Conservation (phyloP, 202 grass and related monocot species). For the Setaria italica region DNA sequence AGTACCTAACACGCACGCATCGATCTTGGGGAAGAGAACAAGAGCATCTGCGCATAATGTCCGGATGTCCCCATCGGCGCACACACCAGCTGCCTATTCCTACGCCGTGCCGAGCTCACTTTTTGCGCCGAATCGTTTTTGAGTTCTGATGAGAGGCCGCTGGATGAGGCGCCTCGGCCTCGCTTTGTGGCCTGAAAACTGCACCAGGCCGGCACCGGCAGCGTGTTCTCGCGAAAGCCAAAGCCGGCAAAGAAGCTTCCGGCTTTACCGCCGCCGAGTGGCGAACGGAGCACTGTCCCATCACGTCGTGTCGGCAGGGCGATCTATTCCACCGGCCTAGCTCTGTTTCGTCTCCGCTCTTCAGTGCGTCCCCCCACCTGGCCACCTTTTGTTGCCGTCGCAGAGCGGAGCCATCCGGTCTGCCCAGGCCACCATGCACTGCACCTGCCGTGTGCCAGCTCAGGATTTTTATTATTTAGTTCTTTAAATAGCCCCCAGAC, state of each 20-base stretch:
- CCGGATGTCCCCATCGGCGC: neutral
- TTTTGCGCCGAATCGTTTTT: neutral
- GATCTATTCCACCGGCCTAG: neutral
- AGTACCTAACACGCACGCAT: neutral
- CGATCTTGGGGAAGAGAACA: neutral
- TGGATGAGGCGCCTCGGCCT: neutral
- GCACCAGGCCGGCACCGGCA: neutral
- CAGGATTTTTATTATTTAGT: neutral
- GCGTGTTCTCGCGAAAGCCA: neutral
- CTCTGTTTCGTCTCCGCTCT: neutral
- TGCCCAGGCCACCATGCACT: neutral
- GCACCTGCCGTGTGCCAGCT: neutral
- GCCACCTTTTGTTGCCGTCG: neutral
- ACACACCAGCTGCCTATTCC: neutral
- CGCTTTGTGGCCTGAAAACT: neutral
- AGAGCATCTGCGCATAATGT: neutral
- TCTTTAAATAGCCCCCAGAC: neutral
- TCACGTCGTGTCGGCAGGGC: constrained; percentile 1
- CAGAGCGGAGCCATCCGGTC: neutral
- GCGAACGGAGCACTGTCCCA: neutral
- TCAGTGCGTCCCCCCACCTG: too few relatives aligned
- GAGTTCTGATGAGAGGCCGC: neutral
- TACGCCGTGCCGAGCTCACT: neutral
- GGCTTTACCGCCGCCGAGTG: neutral
- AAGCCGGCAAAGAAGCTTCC: neutral